These are phyloP conservation scores for Mrakiaceae sp. DNA, from an alignment of 1,284 basidiomycete genomes.

Conservation along the genomic window DNA sequence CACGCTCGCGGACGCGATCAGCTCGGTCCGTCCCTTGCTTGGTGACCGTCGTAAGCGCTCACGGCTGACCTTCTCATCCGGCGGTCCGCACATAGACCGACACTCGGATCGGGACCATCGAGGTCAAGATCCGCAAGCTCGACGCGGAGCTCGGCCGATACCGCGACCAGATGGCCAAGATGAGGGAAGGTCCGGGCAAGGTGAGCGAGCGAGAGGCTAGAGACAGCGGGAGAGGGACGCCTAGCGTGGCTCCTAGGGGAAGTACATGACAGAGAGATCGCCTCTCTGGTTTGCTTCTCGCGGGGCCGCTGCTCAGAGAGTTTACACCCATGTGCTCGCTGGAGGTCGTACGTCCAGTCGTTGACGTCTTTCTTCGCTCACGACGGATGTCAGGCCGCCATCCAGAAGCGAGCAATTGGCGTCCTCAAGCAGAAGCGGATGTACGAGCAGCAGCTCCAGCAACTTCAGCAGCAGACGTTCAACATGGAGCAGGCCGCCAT, in stretches of 20 bases:
- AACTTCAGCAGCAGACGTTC: slow-evolving; percentile 83
- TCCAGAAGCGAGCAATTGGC: slow-evolving; percentile 87
- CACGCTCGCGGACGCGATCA: slow-evolving; percentile 78
- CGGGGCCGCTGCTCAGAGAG: not conserved
- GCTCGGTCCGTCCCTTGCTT: slow-evolving; percentile 47
- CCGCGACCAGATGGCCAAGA: slow-evolving; percentile 92
- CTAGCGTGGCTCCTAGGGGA: not conserved
- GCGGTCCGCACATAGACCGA: slow-evolving; percentile 55
- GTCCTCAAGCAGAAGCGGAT: slow-evolving; percentile 92
- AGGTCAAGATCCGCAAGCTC: slow-evolving; percentile 94
- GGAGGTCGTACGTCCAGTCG: not conserved
- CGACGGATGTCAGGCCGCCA: slow-evolving; percentile 51
- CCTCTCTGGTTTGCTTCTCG: not conserved
- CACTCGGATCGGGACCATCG: slow-evolving; percentile 71
- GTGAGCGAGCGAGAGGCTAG: slow-evolving; percentile 36
- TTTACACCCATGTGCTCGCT: slow-evolving; percentile 1
- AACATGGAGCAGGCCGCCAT: slow-evolving; percentile 98
- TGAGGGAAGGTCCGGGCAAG: slow-evolving; percentile 91
- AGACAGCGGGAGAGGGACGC: not conserved
- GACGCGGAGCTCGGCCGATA: slow-evolving; percentile 87
- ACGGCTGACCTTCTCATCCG: not conserved
- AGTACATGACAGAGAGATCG: no score
- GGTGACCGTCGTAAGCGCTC: not conserved
- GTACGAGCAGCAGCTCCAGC: slow-evolving; percentile 81
- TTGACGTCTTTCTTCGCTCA: no score